Evolutionary conservation across 1,139 yeast genomes (phyloP), one percentile per base, ranked within the genome.

Genomic region (Meyerozyma smithsonii): DNA sequence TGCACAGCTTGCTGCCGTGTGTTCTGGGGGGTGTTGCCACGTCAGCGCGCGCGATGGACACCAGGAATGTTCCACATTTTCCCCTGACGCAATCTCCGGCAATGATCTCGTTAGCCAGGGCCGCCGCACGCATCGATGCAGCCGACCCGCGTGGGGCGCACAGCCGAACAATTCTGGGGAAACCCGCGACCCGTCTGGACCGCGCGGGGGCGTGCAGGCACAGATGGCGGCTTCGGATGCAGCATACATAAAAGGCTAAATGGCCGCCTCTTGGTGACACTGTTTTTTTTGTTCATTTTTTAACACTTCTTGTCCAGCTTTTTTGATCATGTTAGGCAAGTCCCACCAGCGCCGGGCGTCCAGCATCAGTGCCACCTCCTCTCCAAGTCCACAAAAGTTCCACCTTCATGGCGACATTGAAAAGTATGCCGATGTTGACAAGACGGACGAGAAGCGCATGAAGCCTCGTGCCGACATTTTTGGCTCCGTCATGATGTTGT

Each of bases 401-500:
- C n/a, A n/a, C n/a, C 51, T 52, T 39, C 48, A 46, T 37, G 43
- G 48, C 28, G 56, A 52, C 36, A 42, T 51, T 25, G 56, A 52
- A 34, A 50, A 51, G 37, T 38, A 42, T 19, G 40, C 32, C 16
- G 20, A 26, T 17, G 12, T 30, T 5, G 34, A 30, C 16, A 21
- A 30, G 12, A 19, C 26, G 10, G 21, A 7, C 30, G 26, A 19
- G 10, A 21, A 35, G 19, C 14, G 15, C 20, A 17, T 21, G 20
- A 24, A 26, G 15, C 32, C 28, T 10, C 14, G 17, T 4, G 11
- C 4, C 8, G 37, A 25, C 16, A 12, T 14, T 18, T 20, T 34
- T 19, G 20, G 24, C 4, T 11, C 26, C 30, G n/a, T 24, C 21
- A 14, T 35, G 15, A 16, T 19, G 11, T 8, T 18, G 24, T 15